Base-by-base conservation (phyloP, 73 alveolate genomes). In the Breviolum minutum region DNA sequence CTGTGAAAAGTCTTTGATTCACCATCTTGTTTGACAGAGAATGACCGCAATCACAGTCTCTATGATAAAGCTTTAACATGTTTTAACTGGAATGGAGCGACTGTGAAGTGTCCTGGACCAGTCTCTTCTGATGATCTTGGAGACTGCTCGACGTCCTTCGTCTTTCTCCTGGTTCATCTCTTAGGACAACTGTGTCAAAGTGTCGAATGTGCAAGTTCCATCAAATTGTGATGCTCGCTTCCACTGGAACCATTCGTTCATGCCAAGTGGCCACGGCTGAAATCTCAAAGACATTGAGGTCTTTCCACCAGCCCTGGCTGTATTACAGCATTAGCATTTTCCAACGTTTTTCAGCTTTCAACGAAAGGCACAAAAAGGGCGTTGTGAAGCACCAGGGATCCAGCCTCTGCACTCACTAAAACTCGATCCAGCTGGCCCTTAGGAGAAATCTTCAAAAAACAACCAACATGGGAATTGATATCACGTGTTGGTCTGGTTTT, bases 81-180 rank as follows among this genome's bases (percentile, higher is more conserved):
- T 40, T 40, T 40, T 0, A 40, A 40, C n/a, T 40, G 54, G 54
- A 40, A 40, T 40, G 54, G 54, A 40, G 54, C 54, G 3, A 48
- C 86, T 24, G 14, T 16, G 60, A 12, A 22, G 32, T 64, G 29
- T 92, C 98, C 98, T 92, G 98, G 98, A 92, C 98, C 98, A 92
- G 90, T 92, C 98, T 62, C 98, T 24, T 73, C 98, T 83, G 64
- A 92, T 71, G 68, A 92, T 92, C 81, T 92, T 92, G 80, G 98
- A 73, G 90, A 92, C 90, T 29, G 90, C 98, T 60, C 89, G 89
- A 10, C 98, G 98, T 74, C 98, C 98, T 80, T 73, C 81, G 26
- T 92, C 98, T 20, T 80, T 80, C 98, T 92, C 98, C 96, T 90
- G 48, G n/a, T 27, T n/a, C 40, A 77, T 29, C 61, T n/a, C 86